Evolutionary conservation across 2,329 filamentous ascomycete genomes (phyloP).

Genomic region (Ceratocystis huliohia): DNA sequence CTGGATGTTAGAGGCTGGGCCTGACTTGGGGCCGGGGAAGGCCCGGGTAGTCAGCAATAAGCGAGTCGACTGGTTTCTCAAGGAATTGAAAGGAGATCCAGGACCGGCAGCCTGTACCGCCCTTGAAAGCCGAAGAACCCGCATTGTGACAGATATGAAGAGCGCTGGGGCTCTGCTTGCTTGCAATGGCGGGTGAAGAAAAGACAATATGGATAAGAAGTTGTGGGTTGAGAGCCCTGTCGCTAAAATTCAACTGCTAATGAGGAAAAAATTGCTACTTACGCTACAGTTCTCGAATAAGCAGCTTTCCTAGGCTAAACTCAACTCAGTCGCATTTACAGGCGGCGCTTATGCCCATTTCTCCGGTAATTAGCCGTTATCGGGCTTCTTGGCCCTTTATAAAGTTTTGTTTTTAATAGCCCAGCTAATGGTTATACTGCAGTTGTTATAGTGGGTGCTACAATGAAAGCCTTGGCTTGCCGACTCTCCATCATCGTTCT

Average conservation of each 20-base stretch:
- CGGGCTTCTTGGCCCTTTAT: not conserved
- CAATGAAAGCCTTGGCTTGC: not conserved
- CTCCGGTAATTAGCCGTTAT: not conserved
- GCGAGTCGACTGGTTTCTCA: constrained; percentile 15
- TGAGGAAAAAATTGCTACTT: constrained; percentile 15
- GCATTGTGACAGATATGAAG: constrained; percentile 15
- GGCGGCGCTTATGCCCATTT: not conserved
- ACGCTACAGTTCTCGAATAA: not conserved
- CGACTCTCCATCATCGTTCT: not conserved
- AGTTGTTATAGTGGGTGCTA: not conserved
- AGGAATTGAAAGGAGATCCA: constrained; percentile 11
- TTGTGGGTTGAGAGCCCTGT: not conserved
- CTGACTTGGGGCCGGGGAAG: constrained; percentile 1
- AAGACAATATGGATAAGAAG: not conserved
- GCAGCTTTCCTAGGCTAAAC: not conserved
- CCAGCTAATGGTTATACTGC: not conserved
- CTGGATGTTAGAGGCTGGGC: not conserved
- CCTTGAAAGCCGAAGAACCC: constrained; percentile 19
- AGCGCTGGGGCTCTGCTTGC: not conserved
- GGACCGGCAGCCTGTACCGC: constrained; percentile 11
- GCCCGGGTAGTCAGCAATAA: constrained; percentile 14
- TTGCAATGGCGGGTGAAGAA: not conserved
- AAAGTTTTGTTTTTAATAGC: not conserved
- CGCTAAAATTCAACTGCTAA: not conserved
- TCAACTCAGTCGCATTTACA: not conserved